Base-by-base conservation (phyloP, 768 basidiomycete species). In the Paxillus rubicundulus region DNA sequence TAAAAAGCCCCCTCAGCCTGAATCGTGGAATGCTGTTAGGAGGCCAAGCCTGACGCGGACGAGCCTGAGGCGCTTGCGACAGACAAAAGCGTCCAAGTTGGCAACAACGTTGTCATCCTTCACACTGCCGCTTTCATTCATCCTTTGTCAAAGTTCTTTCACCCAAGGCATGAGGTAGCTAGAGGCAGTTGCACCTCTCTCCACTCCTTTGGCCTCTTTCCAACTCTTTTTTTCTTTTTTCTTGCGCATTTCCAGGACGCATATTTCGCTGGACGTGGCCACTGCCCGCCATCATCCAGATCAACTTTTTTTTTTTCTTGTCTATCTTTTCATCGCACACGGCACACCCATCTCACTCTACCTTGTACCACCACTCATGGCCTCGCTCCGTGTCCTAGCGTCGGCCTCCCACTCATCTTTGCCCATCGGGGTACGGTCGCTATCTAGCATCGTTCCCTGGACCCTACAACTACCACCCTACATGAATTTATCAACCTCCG, bases 401-500 rank as follows among this genome's bases (percentile, higher is more conserved):
- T 45, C 50, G 2, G 16, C 39, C 50, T 37, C 57, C 16, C 45
- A 52, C 38, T 45, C 36, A 17, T 42, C 14, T 16, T 40, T 30
- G 17, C 49, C 44, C 50, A 13, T 30, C 18, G 50, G 40, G 18
- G 53, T 45, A 4, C 61, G 66, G 34, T 45, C 61, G 5, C 42
- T 70, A 41, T 50, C 41, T 34, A 51, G 49, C 53, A 58, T 66
- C 40, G 59, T 58, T 7, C 65, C 59, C 1, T 54, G 60, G 37
- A 53, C 54, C 48, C 39, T 61, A 2, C 76, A 79, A 9, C 57
- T 81, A 14, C 79, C 83, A 1, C 76, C 80, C 59, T 77, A 71
- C 57, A 72, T 82, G 46, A 77, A 75, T 61, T 61, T 74, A 14
- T 20, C 56, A 27, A 41, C 50, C 5, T 52, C 55, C 18, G 55